Conservation (phyloP, 768 basidiomycete species). For the Trametes coccinea region DNA sequence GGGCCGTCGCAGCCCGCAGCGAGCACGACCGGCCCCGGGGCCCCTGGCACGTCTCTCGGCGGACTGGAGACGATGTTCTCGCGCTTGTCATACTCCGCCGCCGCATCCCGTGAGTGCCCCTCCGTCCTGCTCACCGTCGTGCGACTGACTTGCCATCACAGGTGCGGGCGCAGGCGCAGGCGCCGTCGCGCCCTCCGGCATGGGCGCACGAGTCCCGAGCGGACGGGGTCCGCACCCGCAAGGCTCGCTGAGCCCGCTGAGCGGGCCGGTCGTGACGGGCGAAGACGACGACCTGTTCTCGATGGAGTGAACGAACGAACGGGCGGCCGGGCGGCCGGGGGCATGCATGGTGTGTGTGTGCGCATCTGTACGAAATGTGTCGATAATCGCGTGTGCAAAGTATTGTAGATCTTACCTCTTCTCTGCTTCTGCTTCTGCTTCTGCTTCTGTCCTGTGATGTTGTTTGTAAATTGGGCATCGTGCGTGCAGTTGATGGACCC, state of each 20-base stretch:
- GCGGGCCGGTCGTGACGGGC: conserved; percentile 56
- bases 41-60: conserved; percentile 16
- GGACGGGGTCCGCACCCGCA: conserved; percentile 40
- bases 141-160: background rate
- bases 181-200: conserved; percentile 21
- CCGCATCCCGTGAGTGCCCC: conserved; percentile 27
- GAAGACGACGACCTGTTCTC: conserved; percentile 71
- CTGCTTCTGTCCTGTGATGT: too few species aligned
- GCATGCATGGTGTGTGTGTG: too few species aligned
- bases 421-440: too few species aligned
- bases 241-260: conserved; percentile 57
- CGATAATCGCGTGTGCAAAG: background rate
- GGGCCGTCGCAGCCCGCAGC: conserved; percentile 25
- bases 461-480: too few species aligned
- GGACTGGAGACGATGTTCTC: conserved; percentile 57
- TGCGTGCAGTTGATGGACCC: too few species aligned
- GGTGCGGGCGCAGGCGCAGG: conserved; percentile 8
- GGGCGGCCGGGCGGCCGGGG: too few species aligned
- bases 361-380: too few species aligned
- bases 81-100: conserved; percentile 56
- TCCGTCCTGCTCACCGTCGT: conserved; percentile 1
- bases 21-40: background rate
- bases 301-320: conserved; percentile 46
- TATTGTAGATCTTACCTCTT: background rate
- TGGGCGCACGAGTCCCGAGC: conserved; percentile 30